Evolutionary conservation across 371 early-diverging fungal species (phyloP).

Genomic region (Funneliformis caledonium): DNA sequence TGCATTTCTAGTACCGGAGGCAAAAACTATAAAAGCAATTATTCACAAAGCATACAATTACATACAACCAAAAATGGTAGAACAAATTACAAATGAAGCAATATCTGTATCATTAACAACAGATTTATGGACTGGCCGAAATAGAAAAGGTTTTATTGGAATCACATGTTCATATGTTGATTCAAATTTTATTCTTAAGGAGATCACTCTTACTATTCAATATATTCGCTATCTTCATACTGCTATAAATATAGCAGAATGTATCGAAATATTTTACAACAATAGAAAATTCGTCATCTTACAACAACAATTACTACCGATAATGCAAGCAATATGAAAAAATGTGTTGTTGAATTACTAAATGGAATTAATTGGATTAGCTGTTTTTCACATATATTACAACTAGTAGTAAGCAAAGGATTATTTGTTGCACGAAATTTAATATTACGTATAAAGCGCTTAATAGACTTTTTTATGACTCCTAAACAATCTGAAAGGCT

Average conservation of each 20-base stretch:
- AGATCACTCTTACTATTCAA: background rate
- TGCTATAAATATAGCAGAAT: background rate
- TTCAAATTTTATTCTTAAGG: background rate
- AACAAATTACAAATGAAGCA: background rate
- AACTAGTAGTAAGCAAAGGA: slow-evolving; percentile 1
- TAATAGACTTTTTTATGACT: too few relatives aligned
- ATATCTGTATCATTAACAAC: background rate
- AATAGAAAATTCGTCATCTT: background rate
- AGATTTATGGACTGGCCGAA: background rate
- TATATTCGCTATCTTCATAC: background rate
- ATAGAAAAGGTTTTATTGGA: background rate
- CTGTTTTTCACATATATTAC: background rate
- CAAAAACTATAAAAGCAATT: too few relatives aligned
- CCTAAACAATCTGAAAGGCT: too few relatives aligned
- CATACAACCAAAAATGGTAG: background rate
- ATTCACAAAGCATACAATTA: background rate
- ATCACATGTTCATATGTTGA: background rate
- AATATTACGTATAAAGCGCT: too few relatives aligned
- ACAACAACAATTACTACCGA: background rate
- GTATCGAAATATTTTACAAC: background rate
- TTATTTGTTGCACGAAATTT: background rate
- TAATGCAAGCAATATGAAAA: background rate
- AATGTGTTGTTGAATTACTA: background rate
- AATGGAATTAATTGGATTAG: background rate
- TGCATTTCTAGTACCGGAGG: background rate